Conservation (phyloP, 2,329 filamentous ascomycete genomes). For the Venturia effusa region DNA sequence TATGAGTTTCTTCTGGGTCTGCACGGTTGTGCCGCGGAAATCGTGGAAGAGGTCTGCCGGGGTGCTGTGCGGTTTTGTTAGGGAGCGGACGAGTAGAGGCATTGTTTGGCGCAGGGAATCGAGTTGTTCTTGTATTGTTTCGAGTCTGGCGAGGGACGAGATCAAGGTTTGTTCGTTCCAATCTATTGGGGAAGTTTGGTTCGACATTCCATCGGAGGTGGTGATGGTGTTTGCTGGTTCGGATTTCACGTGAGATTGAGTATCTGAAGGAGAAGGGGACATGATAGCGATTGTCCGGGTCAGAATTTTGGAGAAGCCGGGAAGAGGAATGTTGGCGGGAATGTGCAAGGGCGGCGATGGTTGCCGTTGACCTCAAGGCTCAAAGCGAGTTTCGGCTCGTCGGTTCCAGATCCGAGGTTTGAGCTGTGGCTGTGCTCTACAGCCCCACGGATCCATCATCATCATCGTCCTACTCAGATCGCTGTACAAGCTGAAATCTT, state of each 20-base stretch:
- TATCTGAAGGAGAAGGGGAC: background rate
- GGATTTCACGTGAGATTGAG: background rate
- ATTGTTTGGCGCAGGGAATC: constrained; percentile 7
- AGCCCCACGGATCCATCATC: too few species aligned
- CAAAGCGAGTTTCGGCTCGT: too few species aligned
- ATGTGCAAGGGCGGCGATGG: too few species aligned
- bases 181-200: background rate
- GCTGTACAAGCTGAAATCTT: too few species aligned
- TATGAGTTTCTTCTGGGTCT: background rate
- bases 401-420: too few species aligned
- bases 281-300: background rate
- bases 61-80: background rate
- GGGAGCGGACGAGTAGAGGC: background rate
- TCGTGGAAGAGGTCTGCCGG: constrained; percentile 4
- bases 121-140: constrained; percentile 5
- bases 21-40: background rate
- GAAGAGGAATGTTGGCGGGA: too few species aligned
- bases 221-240: background rate
- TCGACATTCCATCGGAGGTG: background rate
- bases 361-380: too few species aligned
- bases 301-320: too few species aligned
- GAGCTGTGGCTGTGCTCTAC: too few species aligned
- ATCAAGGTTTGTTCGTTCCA: constrained; percentile 6
- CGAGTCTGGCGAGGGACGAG: constrained; percentile 5
- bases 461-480: too few species aligned